Conservation (phyloP, 2,329 filamentous ascomycete species). For the Dissoconium aciculare region DNA sequence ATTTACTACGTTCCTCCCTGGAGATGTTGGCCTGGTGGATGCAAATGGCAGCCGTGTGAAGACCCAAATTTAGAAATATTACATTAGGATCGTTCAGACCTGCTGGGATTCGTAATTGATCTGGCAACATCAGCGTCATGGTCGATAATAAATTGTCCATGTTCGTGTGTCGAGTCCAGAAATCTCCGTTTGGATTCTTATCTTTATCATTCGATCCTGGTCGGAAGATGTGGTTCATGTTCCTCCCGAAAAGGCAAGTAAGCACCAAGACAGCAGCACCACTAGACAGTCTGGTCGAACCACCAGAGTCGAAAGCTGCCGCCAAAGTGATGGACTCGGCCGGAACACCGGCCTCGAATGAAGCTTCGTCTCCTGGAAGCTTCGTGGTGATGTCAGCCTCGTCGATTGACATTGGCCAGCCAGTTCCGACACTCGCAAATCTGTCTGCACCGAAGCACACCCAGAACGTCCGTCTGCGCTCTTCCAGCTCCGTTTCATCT, state of each 20-base stretch:
- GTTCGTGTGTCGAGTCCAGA: conserved; percentile 83
- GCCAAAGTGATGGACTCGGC: conserved; percentile 56
- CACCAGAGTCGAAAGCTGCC: conserved; percentile 54
- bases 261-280: conserved; percentile 71
- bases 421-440: conserved; percentile 89
- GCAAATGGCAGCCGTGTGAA: conserved; percentile 91
- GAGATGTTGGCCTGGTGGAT: conserved; percentile 97
- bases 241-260: conserved; percentile 81
- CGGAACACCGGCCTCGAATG: conserved; percentile 65
- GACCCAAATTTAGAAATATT: conserved; percentile 90
- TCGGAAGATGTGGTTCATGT: conserved; percentile 79
- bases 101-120: conserved; percentile 60
- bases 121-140: conserved; percentile 69
- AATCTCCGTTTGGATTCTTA: conserved; percentile 76
- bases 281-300: conserved; percentile 58
- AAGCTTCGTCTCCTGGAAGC: conserved; percentile 69
- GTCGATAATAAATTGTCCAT: conserved; percentile 86
- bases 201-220: conserved; percentile 69
- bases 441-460: conserved; percentile 80
- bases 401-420: conserved; percentile 91
- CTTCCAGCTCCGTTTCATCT: conserved; percentile 90
- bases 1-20: conserved; percentile 79
- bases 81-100: conserved; percentile 69
- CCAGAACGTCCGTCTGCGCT: conserved; percentile 87
- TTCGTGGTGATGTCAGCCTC: conserved; percentile 82